Evolutionary conservation across 2,329 filamentous ascomycete species (phyloP).

Genomic region (Alternaria postmessia): DNA sequence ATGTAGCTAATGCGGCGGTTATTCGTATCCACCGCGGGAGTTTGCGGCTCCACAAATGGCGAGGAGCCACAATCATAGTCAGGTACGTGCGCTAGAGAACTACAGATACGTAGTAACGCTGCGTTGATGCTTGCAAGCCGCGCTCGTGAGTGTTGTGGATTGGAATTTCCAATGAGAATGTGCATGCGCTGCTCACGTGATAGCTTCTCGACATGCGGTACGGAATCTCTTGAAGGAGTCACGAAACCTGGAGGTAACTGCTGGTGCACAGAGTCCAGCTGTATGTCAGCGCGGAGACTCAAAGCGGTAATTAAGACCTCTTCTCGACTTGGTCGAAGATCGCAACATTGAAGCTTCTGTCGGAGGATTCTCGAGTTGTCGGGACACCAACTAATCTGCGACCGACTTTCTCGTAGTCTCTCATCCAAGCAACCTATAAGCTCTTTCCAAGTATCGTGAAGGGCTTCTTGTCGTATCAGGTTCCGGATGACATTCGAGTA

Average conservation of each 20-base stretch:
- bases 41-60: conserved; percentile 35
- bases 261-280: conserved; percentile 38
- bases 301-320: conserved; percentile 48
- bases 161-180: conserved; percentile 46
- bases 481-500: conserved; percentile 51
- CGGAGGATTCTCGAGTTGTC: conserved; percentile 47
- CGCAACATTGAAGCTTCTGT: conserved; percentile 51
- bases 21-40: conserved; percentile 33
- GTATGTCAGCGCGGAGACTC: conserved; percentile 47
- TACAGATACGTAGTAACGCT: conserved; percentile 40
- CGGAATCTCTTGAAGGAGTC: conserved; percentile 46
- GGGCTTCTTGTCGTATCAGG: conserved; percentile 47
- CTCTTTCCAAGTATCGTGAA: conserved; percentile 50
- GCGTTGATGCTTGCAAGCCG: conserved; percentile 44
- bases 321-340: conserved; percentile 47
- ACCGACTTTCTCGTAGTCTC: conserved; percentile 43
- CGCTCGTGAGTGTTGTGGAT: conserved; percentile 34
- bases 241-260: conserved; percentile 46
- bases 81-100: conserved; percentile 21
- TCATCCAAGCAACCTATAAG: conserved; percentile 44
- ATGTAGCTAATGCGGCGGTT: conserved; percentile 49
- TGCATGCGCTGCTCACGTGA: conserved; percentile 48
- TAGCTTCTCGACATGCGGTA: conserved; percentile 42
- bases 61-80: conserved; percentile 38
- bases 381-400: conserved; percentile 50